Evolutionary conservation across 768 basidiomycete genomes (phyloP), one percentile per base, ranked within the genome.

Genomic region (Mycena belliarum): DNA sequence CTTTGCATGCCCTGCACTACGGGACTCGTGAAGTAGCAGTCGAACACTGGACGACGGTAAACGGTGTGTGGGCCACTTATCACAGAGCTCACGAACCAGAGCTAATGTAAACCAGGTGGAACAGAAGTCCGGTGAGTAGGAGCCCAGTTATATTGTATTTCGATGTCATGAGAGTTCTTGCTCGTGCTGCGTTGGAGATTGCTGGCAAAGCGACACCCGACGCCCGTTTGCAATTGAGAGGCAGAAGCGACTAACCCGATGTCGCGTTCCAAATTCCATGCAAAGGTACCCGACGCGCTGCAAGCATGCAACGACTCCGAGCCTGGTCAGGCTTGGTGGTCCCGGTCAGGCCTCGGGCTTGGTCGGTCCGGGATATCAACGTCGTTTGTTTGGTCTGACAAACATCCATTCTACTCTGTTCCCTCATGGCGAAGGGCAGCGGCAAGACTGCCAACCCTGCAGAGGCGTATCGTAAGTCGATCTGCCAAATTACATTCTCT

Each of bases 21-120:
- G 0, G 91, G 88, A 63, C 86, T 89, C 24, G 84, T 89, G 69
- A 95, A 95, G 70, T 94, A 95, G 71, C 91, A 93, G 72, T 93
- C 90, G 72, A 95, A 95, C 16, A 63, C 61, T 59, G 49, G 7
- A 47, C n/a, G n/a, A n/a, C 6, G 21, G 9, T 41, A 26, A 16
- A 14, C 48, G 29, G 44, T 32, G n/a, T 24, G 21, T 47, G 14
- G 9, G 23, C 25, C 42, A 18, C 11, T 16, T 29, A 40, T 15
- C 10, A 28, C 52, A 14, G 1, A 40, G 21, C 50, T 26, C 6
- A 62, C 61, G 24, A 79, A 59, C 61, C 84, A 4, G 87, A 85
- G 33, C 78, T 81, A 51, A 88, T 87, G 70, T 84, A 91, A 6
- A 86, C 76, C 50, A 89, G 69, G 67, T 94, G 91, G 66, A 93